Evolutionary conservation across 805 yeast species (phyloP), one percentile per base, ranked within the genome.

Genomic region (Lachancea sp.): DNA sequence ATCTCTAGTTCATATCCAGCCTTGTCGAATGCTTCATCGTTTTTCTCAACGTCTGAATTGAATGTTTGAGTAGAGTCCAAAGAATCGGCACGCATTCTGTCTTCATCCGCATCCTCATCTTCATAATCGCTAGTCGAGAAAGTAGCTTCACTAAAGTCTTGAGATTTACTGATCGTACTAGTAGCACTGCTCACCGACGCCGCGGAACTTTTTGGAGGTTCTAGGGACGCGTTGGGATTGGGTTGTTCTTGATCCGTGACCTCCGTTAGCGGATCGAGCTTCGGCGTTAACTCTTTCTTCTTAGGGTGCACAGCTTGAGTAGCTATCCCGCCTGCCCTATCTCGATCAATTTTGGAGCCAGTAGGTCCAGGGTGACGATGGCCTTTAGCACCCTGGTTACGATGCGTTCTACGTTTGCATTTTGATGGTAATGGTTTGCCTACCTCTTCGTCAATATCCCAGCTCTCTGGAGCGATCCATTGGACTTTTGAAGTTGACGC

Each of bases 381-480:
- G n/a, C 20, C 28, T n/a, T n/a, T n/a, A n/a, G n/a, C n/a, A n/a
- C n/a, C n/a, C 5, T 32, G 41, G 38, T 22, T 54, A 18, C 15
- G 50, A 43, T 18, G 35, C 17, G 29, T 21, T 30, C 21, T 36
- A 38, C 15, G 30, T 19, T 36, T 39, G 13, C 19, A 18, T 36
- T 32, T 40, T 18, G 13, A 25, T 12, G 32, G 13, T 31, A 34
- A 16, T 20, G 35, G 29, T 19, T 39, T 29, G 18, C 54, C 52
- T 4, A 36, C 32, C 31, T 38, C 46, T 19, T 48, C 45, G 45
- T 71, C 74, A 8, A 76, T 80, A 49, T 75, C 78, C 82, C 82
- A 77, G 45, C 75, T 70, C 41, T 76, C 80, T 2, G 82, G 82
- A 4, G 82, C 75, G 19, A 60, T 62, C 82, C 82, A 77, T 36